Percentiles rank a stretch among this genome's conserved stretches.
phyloP scores from a whole-genome alignment of 495 filamentous ascomycete genomes.

The Daldinia vernicosa region DNA sequence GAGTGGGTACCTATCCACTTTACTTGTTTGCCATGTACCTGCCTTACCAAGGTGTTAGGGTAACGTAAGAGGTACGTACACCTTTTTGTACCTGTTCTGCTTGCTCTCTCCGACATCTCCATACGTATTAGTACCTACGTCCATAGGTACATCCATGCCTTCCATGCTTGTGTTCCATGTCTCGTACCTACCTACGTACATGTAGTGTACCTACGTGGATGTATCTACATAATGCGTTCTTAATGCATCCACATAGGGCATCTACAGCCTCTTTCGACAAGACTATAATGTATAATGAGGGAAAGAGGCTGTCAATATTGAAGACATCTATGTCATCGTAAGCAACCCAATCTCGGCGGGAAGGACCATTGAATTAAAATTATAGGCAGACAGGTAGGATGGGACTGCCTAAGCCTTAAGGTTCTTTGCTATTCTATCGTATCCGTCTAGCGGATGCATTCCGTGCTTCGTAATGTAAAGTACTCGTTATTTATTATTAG shows the following conservation, averaged over 20 bases:
- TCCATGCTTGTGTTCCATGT: not conserved
- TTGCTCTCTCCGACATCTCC: no score
- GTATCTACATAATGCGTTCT: slow-evolving; percentile 4
- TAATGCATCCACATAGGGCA: not conserved
- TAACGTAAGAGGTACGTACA: not conserved
- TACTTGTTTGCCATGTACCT: slow-evolving; percentile 6
- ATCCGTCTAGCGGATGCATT: not conserved
- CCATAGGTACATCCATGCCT: no score
- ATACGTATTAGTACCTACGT: no score
- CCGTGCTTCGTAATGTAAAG: not conserved
- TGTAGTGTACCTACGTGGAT: not conserved
- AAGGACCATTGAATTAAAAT: not conserved
- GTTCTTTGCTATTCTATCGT: not conserved
- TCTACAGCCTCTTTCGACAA: not conserved
- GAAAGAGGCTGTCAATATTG: not conserved
- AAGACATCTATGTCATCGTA: not conserved
- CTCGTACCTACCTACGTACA: not conserved
- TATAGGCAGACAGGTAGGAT: not conserved
- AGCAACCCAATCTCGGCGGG: not conserved
- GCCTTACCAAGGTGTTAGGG: not conserved
- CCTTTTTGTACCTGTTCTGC: not conserved
- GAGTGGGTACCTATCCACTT: slow-evolving; percentile 6
- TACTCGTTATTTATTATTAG: not conserved
- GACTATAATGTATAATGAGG: not conserved
- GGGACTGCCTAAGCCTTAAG: not conserved